Evolutionary conservation across 768 basidiomycete genomes (phyloP).

Genomic region (Tulasnella sp.): DNA sequence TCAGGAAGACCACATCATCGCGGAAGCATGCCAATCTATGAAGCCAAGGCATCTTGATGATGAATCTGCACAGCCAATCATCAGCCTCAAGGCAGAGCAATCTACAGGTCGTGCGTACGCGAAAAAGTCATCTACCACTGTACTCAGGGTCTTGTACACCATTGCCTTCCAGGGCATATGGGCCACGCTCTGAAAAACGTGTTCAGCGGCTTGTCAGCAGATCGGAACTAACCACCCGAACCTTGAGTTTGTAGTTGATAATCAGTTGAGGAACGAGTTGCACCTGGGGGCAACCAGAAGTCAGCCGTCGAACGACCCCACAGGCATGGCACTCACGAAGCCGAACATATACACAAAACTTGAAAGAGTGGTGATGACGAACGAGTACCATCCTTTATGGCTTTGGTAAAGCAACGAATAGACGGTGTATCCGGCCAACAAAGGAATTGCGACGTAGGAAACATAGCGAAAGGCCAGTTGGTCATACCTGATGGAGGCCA

Average conservation of each 20-base stretch:
- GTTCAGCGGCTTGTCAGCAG: neutral
- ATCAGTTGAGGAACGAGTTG: slow-evolving; percentile 81
- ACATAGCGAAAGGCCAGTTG: slow-evolving; percentile 90
- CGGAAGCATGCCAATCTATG: slow-evolving; percentile 59
- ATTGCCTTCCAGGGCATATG: slow-evolving; percentile 99
- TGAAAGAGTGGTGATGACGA: slow-evolving; percentile 83
- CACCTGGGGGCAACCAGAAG: too few relatives aligned
- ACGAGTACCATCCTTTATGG: slow-evolving; percentile 93
- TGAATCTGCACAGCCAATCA: slow-evolving; percentile 44
- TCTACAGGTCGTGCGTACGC: slow-evolving; percentile 39
- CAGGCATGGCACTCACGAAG: slow-evolving; percentile 72
- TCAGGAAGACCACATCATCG: slow-evolving; percentile 81
- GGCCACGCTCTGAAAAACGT: slow-evolving; percentile 58
- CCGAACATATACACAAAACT: slow-evolving; percentile 96
- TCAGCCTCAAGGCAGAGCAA: slow-evolving; percentile 7
- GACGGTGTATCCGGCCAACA: slow-evolving; percentile 59
- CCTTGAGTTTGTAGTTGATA: slow-evolving; percentile 96
- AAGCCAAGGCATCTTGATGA: slow-evolving; percentile 92
- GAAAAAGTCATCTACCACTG: slow-evolving; percentile 85
- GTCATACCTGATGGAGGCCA: slow-evolving; percentile 50
- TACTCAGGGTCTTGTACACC: slow-evolving; percentile 88
- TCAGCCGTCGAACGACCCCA: too few relatives aligned
- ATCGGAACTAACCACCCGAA: slow-evolving; percentile 22
- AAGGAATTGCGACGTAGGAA: slow-evolving; percentile 75
- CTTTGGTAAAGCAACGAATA: slow-evolving; percentile 74